A percentile compares a stretch with the other conserved stretches of the same genome.
Evolutionary conservation across 345 rosid genomes (phyloP).

Genomic region (Sonneratia alba): DNA sequence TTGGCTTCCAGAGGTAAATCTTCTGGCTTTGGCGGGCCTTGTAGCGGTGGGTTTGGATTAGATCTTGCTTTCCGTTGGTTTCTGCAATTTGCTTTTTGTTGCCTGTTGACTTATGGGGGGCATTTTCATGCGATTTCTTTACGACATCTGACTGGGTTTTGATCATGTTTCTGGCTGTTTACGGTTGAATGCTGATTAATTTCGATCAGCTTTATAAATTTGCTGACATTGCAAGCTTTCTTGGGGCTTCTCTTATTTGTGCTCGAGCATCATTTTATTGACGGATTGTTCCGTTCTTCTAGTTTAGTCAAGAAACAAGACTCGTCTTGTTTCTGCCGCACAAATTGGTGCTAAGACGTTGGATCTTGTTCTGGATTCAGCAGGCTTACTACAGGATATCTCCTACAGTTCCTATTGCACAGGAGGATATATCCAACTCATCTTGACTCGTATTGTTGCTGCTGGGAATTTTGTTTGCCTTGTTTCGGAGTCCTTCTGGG

Average conservation of each 20-base stretch:
- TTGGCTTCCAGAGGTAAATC: not conserved
- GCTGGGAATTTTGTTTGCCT: constrained; percentile 3
- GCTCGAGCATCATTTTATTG: not conserved
- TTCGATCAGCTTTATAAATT: not conserved
- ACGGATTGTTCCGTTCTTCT: not conserved
- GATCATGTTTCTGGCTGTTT: not conserved
- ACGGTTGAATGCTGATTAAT: not conserved
- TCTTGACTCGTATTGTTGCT: not conserved
- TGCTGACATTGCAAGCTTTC: not conserved
- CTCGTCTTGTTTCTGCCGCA: not conserved
- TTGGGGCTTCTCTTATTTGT: not conserved
- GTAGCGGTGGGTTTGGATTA: not conserved
- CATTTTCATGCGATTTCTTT: not conserved
- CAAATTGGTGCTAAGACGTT: not conserved
- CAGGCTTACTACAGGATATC: not conserved
- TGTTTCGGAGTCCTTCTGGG: not conserved
- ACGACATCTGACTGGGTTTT: not conserved
- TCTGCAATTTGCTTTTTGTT: not conserved
- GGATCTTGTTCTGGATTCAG: not conserved
- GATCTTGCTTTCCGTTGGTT: not conserved
- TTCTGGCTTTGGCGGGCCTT: not conserved
- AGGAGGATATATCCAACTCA: not conserved
- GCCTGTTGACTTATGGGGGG: no score
- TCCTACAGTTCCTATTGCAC: not conserved
- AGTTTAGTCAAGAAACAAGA: not conserved